Conservation (phyloP, 179 eudicot genomes). For the Pouteria campechiana region DNA sequence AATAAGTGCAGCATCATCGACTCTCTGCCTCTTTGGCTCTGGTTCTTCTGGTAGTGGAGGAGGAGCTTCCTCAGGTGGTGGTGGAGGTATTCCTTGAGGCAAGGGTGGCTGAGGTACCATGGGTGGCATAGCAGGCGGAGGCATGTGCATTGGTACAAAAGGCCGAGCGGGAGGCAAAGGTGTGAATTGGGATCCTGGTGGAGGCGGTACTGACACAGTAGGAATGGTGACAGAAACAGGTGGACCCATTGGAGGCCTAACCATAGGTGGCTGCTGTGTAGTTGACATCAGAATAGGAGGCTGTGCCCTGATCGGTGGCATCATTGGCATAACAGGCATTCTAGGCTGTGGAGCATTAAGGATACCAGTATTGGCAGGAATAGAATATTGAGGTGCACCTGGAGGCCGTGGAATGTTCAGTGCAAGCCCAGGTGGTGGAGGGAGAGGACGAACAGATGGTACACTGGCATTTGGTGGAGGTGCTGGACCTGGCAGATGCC, state of each 20-base stretch:
- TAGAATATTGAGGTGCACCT: conserved; percentile 42
- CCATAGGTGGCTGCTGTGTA: conserved; percentile 72
- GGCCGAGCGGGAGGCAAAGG: conserved; percentile 57
- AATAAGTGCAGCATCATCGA: conserved; percentile 63
- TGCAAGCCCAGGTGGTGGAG: conserved; percentile 70
- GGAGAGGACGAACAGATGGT: conserved; percentile 69
- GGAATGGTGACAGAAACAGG: conserved; percentile 34
- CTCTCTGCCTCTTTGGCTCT: conserved; percentile 89
- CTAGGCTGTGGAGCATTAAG: conserved; percentile 50
- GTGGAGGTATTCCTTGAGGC: conserved; percentile 82
- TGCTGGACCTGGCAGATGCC: conserved; percentile 75
- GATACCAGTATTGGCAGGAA: conserved; percentile 33
- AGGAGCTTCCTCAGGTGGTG: conserved; percentile 90
- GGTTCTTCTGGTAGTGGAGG: conserved; percentile 98
- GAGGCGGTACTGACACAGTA: conserved; percentile 60
- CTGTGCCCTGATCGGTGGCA: conserved; percentile 41
- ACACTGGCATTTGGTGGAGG: conserved; percentile 80
- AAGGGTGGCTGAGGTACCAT: conserved; percentile 68
- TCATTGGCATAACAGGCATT: conserved; percentile 32
- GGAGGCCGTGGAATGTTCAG: conserved; percentile 80
- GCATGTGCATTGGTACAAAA: conserved; percentile 29
- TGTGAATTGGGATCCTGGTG: conserved; percentile 74
- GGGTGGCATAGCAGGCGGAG: conserved; percentile 68
- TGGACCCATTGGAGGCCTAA: conserved; percentile 51
- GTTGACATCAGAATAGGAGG: conserved; percentile 58